Percentiles rank a stretch among this genome's conserved stretches.
phyloP scores from a whole-genome alignment of 2,329 filamentous ascomycete genomes.

The Truncatella angustata region DNA sequence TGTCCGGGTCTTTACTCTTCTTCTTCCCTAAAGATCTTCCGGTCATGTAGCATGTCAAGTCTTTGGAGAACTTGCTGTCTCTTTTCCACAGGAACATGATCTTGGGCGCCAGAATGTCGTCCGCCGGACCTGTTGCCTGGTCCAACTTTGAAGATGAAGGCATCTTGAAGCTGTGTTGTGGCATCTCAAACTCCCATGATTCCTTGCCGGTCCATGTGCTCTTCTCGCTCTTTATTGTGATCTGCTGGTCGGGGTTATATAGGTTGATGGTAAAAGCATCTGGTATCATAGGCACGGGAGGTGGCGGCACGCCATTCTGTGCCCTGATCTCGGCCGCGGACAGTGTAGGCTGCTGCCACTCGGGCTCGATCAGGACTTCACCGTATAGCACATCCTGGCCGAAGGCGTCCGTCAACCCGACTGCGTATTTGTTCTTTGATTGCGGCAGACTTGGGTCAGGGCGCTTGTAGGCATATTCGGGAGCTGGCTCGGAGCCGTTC shows the following conservation, averaged over 20 bases:
- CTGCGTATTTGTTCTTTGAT: slow-evolving; percentile 81
- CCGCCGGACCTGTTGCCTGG: slow-evolving; percentile 59
- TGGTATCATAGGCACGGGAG: slow-evolving; percentile 71
- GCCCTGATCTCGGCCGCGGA: slow-evolving; percentile 77
- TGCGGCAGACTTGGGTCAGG: slow-evolving; percentile 67
- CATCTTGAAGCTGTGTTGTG: slow-evolving; percentile 76
- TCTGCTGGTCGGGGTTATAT: slow-evolving; percentile 88
- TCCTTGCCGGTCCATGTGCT: slow-evolving; percentile 79
- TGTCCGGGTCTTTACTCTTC: slow-evolving; percentile 90
- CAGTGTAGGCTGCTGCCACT: slow-evolving; percentile 80
- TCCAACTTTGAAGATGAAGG: slow-evolving; percentile 80
- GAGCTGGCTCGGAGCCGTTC: slow-evolving; percentile 75
- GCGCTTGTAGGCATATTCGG: slow-evolving; percentile 78
- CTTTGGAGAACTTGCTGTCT: slow-evolving; percentile 81
- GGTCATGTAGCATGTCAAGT: slow-evolving; percentile 84
- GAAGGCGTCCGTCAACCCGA: slow-evolving; percentile 80
- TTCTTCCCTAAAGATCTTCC: slow-evolving; percentile 72
- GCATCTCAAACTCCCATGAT: slow-evolving; percentile 90
- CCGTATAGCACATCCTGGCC: slow-evolving; percentile 80
- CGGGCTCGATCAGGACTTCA: slow-evolving; percentile 79
- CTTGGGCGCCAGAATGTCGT: slow-evolving; percentile 62
- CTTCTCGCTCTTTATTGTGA: slow-evolving; percentile 67
- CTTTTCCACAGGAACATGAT: slow-evolving; percentile 86
- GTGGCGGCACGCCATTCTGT: slow-evolving; percentile 64
- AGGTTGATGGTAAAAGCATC: slow-evolving; percentile 80